Percentiles rank a stretch among this genome's conserved stretches.
Evolutionary conservation across 352 stramenopile genomes (phyloP).

Genomic region (Phytophthora hybrid): DNA sequence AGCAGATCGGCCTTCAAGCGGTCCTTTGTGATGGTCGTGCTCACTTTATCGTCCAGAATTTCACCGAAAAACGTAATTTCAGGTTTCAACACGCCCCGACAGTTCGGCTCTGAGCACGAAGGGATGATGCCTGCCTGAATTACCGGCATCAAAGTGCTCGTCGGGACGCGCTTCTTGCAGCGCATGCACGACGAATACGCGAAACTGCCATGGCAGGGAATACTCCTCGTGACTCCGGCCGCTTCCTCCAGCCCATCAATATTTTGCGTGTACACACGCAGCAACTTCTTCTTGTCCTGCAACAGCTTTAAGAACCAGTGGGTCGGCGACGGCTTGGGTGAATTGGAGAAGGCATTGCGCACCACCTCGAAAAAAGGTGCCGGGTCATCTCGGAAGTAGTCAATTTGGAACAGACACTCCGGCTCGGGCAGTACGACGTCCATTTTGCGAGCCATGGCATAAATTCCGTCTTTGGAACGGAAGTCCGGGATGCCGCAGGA

Average conservation of each 20-base stretch:
- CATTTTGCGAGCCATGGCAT: slow-evolving; percentile 85
- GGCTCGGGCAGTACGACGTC: slow-evolving; percentile 92
- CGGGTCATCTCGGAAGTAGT: slow-evolving; percentile 97
- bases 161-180: slow-evolving; percentile 75
- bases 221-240: slow-evolving; percentile 92
- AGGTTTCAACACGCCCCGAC: slow-evolving; percentile 95
- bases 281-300: slow-evolving; percentile 92
- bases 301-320: slow-evolving; percentile 96
- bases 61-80: slow-evolving; percentile 99
- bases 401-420: slow-evolving; percentile 98
- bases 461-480: slow-evolving; percentile 91
- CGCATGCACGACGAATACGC: slow-evolving; percentile 91
- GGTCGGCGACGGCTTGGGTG: slow-evolving; percentile 90
- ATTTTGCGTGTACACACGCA: slow-evolving; percentile 98
- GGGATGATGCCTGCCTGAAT: slow-evolving; percentile 84
- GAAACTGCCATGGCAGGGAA: slow-evolving; percentile 96
- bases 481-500: slow-evolving; percentile 99
- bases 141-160: slow-evolving; percentile 64
- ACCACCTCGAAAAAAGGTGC: slow-evolving; percentile 97
- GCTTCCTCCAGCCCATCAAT: slow-evolving; percentile 97
- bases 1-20: slow-evolving; percentile 92
- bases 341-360: slow-evolving; percentile 72
- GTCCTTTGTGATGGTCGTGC: slow-evolving; percentile 76
- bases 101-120: slow-evolving; percentile 71
- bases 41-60: slow-evolving; percentile 90